These are phyloP conservation scores for Kodamaea sp. DNA, from an alignment of 1,139 yeast genomes.

Conservation along the genomic window DNA sequence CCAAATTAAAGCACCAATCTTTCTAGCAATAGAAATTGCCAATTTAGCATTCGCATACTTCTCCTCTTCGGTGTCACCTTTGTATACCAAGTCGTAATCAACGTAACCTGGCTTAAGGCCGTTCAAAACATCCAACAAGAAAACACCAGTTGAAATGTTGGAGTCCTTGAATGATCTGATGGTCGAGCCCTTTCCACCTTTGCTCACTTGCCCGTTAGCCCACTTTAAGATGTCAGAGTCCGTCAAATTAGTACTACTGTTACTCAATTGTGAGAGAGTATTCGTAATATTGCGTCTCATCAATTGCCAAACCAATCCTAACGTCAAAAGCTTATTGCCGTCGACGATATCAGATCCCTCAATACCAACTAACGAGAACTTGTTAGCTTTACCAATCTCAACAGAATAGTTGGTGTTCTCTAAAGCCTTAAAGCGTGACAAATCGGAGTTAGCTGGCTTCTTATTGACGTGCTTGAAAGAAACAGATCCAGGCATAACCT, in stretches of 20 bases:
- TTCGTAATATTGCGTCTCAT: conserved; percentile 94
- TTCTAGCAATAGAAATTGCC: conserved; percentile 97
- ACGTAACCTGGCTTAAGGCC: conserved; percentile 98
- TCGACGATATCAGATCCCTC: conserved; percentile 98
- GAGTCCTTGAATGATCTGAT: conserved; percentile 87
- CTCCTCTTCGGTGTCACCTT: conserved; percentile 80
- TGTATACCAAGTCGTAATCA: conserved; percentile 85
- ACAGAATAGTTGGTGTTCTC: conserved; percentile 97
- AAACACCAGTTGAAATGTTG: conserved; percentile 72
- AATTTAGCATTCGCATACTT: conserved; percentile 91
- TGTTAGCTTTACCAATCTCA: conserved; percentile 89
- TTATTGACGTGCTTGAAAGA: conserved; percentile 80
- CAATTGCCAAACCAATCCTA: conserved; percentile 98
- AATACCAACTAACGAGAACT: conserved; percentile 92
- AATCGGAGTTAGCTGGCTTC: conserved; percentile 73
- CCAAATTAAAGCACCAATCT: conserved; percentile 97
- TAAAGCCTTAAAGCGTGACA: conserved; percentile 89
- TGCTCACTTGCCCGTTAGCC: conserved; percentile 84
- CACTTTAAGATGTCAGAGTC: conserved; percentile 88
- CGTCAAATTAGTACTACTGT: conserved; percentile 63
- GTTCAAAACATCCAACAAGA: conserved; percentile 83
- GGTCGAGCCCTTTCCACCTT: conserved; percentile 72
- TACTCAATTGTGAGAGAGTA: conserved; percentile 73
- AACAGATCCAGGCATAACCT: conserved; percentile 92
- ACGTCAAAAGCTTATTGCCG: conserved; percentile 84